Conservation (phyloP, 345 rosid species). For the Brassica incana region DNA sequence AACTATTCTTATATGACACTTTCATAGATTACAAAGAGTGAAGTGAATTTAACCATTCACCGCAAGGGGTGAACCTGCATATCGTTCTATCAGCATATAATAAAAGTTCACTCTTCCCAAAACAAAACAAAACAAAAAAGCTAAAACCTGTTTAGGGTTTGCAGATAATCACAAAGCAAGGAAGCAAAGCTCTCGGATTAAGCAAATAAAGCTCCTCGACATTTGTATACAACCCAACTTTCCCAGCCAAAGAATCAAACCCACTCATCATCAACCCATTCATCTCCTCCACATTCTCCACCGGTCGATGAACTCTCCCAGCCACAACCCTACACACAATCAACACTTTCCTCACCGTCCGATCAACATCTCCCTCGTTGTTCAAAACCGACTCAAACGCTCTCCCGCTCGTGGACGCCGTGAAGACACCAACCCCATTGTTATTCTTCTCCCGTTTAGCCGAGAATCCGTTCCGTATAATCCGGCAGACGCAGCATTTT, state of each 20-base stretch:
- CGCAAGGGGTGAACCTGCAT: too few species aligned
- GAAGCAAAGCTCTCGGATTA: conserved; percentile 89
- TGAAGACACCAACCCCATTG: conserved; percentile 78
- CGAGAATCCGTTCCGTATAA: conserved; percentile 76
- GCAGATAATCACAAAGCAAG: conserved; percentile 88
- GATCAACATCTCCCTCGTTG: conserved; percentile 41
- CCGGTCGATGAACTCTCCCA: conserved; percentile 91
- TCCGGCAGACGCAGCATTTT: conserved; percentile 77
- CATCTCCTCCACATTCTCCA: conserved; percentile 85
- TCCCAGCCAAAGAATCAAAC: conserved; percentile 95
- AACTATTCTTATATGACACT: too few species aligned
- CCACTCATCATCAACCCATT: conserved; percentile 67
- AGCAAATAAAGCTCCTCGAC: conserved; percentile 96
- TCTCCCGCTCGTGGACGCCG: conserved; percentile 92
- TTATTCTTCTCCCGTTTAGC: conserved; percentile 71
- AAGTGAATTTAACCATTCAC: too few species aligned
- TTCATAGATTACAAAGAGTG: too few species aligned
- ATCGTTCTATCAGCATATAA: too few species aligned
- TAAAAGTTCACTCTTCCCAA: too few species aligned
- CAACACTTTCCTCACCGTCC: conserved; percentile 69
- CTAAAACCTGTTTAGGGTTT: conserved; percentile 50
- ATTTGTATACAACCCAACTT: conserved; percentile 87
- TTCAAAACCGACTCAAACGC: conserved; percentile 65
- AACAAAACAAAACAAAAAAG: neutral
- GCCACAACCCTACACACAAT: conserved; percentile 95